Percentiles rank a stretch among this genome's conserved stretches.
Conservation (phyloP, 768 basidiomycete species). For the Asterophora parasitica region DNA sequence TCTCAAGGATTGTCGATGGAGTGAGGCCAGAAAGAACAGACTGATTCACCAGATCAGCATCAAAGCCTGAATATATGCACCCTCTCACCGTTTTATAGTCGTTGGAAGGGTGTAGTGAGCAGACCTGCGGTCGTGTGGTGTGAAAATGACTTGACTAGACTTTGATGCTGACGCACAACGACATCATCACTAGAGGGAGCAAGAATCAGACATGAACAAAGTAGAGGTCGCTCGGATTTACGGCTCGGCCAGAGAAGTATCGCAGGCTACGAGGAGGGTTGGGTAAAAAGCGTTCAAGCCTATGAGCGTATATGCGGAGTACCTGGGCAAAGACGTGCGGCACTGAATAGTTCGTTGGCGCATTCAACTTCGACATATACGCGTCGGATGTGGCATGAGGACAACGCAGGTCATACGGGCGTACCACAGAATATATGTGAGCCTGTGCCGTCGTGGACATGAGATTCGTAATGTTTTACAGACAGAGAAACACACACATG, state of each 20-base stretch:
- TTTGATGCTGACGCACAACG: slow-evolving; percentile 38
- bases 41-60: slow-evolving; percentile 31
- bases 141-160: slow-evolving; percentile 2
- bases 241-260: slow-evolving; percentile 78
- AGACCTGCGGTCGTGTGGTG: slow-evolving; percentile 43
- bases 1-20: slow-evolving; percentile 73
- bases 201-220: slow-evolving; percentile 3
- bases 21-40: slow-evolving; percentile 80
- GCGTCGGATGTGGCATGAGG: background rate
- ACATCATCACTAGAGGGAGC: slow-evolving; percentile 54
- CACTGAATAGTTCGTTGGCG: slow-evolving; percentile 78
- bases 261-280: slow-evolving; percentile 54
- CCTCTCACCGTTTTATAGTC: slow-evolving; percentile 80
- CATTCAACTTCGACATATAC: slow-evolving; percentile 51
- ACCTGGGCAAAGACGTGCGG: slow-evolving; percentile 78
- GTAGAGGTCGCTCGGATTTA: slow-evolving; percentile 26
- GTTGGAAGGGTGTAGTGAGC: slow-evolving; percentile 80
- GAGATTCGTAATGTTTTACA: background rate
- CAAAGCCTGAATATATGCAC: slow-evolving; percentile 30
- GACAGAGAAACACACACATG: slow-evolving; percentile 18
- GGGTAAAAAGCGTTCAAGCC: background rate
- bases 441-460: slow-evolving; percentile 36
- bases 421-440: slow-evolving; percentile 85
- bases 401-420: slow-evolving; percentile 12
- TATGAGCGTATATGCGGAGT: background rate